Base-by-base conservation (phyloP, 306 rosid genomes). In the Dalbergia cultrata region DNA sequence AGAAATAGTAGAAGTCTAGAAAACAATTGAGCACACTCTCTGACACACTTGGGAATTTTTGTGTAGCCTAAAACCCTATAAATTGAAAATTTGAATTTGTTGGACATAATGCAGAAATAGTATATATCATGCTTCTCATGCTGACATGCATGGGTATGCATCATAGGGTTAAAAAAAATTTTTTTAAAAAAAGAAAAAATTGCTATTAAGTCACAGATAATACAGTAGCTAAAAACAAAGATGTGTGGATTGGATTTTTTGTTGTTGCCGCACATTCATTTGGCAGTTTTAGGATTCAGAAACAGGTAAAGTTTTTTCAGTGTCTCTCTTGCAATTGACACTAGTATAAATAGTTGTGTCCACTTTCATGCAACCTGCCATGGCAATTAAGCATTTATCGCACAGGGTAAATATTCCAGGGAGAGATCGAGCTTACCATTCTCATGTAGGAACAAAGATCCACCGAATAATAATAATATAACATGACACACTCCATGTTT, bases 221-320 rank as follows among this genome's bases (percentile, higher is more conserved):
- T 37, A 82, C 76, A 86, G 89, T 86, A 73, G 66, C 53, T 43
- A 83, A 74, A 81, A 80, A 80, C 72, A 75, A 84, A 78, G 53
- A 26, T 31, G 35, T 74, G 53, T 45, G 52, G 62, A 70, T 70
- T 76, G 68, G 67, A 62, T 56, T 74, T 82, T 82, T 79, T 74
- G 57, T 62, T 85, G 53, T 67, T 84, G 80, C 85, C 77, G 69
- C 78, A 58, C 77, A 81, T 70, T 85, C 80, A 83, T 74, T 86
- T 80, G 85, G 83, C 81, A 76, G 85, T 90, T 86, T 85, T 82
- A 85, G 91, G 72, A 75, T 83, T 71, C 85, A 86, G 76, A 81
- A 74, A 84, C 82, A 80, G 70, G 76, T 70, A 56, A 78, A 77
- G 79, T 74, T 78, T 74, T 75, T 78, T 77, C 74, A 56, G 81